phyloP scores from a whole-genome alignment of 345 rosid genomes.

The Salix koriyanagi region DNA sequence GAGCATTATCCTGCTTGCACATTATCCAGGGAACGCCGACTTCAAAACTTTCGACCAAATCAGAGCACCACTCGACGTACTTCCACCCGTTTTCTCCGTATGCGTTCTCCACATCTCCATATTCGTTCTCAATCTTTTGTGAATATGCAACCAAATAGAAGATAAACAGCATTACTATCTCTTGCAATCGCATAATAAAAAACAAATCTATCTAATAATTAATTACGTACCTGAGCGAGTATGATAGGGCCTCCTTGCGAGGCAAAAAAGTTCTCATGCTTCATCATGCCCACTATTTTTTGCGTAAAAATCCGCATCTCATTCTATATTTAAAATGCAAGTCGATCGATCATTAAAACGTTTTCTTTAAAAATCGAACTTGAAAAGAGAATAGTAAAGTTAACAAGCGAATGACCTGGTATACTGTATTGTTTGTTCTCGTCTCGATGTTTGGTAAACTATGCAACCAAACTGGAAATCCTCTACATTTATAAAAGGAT shows the following conservation, averaged over 20 bases:
- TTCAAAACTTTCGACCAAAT: slow-evolving; percentile 34
- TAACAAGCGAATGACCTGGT: neutral
- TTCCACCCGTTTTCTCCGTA: slow-evolving; percentile 8
- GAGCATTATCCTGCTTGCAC: slow-evolving; percentile 52
- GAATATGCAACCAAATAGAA: too few species aligned
- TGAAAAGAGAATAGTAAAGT: neutral
- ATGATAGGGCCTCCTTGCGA: slow-evolving; percentile 29
- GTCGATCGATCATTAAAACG: too few species aligned
- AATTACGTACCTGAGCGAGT: slow-evolving; percentile 19
- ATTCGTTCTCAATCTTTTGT: slow-evolving; percentile 20
- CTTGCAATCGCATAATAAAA: too few species aligned
- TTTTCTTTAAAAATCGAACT: too few species aligned
- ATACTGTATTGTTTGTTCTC: slow-evolving; percentile 16
- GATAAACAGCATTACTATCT: too few species aligned
- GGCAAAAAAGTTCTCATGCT: slow-evolving; percentile 9
- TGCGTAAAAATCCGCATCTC: slow-evolving; percentile 21
- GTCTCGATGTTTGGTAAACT: slow-evolving; percentile 9
- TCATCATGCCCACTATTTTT: slow-evolving; percentile 17
- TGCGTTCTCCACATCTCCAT: slow-evolving; percentile 5
- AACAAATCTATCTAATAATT: neutral
- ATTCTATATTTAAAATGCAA: neutral
- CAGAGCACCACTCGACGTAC: slow-evolving; percentile 29
- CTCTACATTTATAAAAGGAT: slow-evolving; percentile 4
- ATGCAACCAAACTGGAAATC: slow-evolving; percentile 23
- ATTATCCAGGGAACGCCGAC: slow-evolving; percentile 58